Base-by-base conservation (phyloP, 768 basidiomycete genomes). In the Lentinula boryana region DNA sequence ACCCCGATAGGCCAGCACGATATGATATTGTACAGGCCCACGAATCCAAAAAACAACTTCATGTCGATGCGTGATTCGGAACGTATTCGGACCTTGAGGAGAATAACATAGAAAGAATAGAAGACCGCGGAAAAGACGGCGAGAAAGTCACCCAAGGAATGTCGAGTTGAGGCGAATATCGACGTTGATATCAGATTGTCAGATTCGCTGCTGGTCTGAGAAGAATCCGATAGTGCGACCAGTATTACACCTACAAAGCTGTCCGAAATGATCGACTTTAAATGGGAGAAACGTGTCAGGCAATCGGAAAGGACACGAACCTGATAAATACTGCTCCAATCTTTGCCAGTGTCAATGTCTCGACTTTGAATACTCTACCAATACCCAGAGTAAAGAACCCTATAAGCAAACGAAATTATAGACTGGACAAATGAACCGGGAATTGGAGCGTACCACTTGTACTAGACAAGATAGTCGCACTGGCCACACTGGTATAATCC, bases 41-140 rank as follows among this genome's bases (percentile, higher is more conserved):
- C 93, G 64, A 92, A 96, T 23, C 95, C 95, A 67, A 97, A 95
- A 77, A 97, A 95, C 32, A 95, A 78, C 64, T 93, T 90, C 94
- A 95, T 95, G 70, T 95, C 87, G 65, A 95, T 83, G 58, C 93
- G 82, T 4, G 89, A 88, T 68, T 95, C 93, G 38, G 81, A 80
- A 48, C 82, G 84, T 56, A 97, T 89, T 60, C 85, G 84, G 49
- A 95, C 89, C 73, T 98, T 98, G 68, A 98, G 81, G 53, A 96
- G 78, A 63, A 89, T 88, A 48, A 95, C 87, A 72, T 98, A 98
- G 50, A 89, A 71, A 0, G 94, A 90, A 70, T 97, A 98, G 70
- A 90, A 89, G 5, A 93, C 64, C 1, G 95, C 94, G 5, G 91
- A 92, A n/a, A 93, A 67, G 33, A 98, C 77, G 1, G 95, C 94